Evolutionary conservation across 441 rosid species (phyloP).

Genomic region (Cnidoscolus chayamansa): DNA sequence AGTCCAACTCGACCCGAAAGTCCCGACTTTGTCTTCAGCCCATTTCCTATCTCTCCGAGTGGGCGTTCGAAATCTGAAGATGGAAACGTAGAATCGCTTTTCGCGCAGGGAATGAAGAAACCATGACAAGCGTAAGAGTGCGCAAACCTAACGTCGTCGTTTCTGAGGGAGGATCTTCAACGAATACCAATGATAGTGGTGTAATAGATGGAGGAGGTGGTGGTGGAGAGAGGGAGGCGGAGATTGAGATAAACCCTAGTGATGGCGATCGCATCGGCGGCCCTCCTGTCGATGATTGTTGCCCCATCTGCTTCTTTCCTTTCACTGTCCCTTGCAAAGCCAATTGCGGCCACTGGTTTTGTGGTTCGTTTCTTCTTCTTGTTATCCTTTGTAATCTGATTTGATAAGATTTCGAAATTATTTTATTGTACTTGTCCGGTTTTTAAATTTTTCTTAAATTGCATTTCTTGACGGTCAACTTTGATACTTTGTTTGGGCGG

Average conservation of each 20-base stretch:
- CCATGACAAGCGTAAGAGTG: neutral
- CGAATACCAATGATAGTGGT: neutral
- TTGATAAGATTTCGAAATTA: neutral
- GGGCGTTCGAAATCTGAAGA: neutral
- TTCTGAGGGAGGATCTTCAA: slow-evolving; percentile 6
- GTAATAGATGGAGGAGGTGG: slow-evolving; percentile 16
- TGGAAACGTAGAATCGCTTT: slow-evolving; percentile 15
- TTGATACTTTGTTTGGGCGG: slow-evolving; percentile 2
- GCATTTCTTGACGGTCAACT: neutral
- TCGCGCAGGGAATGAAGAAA: neutral
- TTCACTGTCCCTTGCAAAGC: slow-evolving; percentile 72
- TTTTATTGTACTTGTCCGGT: neutral
- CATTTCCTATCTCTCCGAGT: neutral
- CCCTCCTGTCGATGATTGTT: slow-evolving; percentile 57
- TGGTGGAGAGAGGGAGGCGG: slow-evolving; percentile 22
- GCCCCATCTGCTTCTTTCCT: slow-evolving; percentile 64
- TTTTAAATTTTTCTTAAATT: neutral
- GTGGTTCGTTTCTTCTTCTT: slow-evolving; percentile 54
- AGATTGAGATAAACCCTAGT: slow-evolving; percentile 16
- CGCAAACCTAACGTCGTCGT: slow-evolving; percentile 1
- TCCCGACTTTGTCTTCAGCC: too few species aligned
- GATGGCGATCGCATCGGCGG: slow-evolving; percentile 20
- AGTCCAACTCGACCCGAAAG: too few species aligned
- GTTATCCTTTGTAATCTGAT: neutral
- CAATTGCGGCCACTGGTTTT: slow-evolving; percentile 91